These are phyloP conservation scores for Blastobotrys parvus DNA, from an alignment of 805 yeast genomes.

Conservation along the genomic window DNA sequence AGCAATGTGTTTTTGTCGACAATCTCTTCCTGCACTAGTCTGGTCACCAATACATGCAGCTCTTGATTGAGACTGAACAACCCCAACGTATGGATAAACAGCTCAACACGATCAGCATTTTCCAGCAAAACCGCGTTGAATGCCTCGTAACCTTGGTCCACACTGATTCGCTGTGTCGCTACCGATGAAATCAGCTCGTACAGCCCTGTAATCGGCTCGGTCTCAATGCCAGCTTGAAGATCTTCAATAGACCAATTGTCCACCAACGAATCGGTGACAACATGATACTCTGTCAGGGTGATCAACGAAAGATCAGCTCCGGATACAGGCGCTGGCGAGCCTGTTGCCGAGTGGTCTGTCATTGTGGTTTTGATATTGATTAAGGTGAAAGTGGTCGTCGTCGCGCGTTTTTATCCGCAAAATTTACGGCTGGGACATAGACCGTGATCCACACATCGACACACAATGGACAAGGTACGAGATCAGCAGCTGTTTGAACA, in stretches of 20 bases:
- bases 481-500: conserved; percentile 50
- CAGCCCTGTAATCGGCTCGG: conserved; percentile 7
- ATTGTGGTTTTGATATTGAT: no score
- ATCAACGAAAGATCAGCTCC: background rate
- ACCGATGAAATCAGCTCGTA: conserved; percentile 13
- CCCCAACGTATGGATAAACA: conserved; percentile 14
- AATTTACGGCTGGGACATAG: no score
- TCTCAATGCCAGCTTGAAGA: no score
- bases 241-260: background rate
- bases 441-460: no score
- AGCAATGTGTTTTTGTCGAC: conserved; percentile 18
- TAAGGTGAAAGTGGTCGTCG: no score
- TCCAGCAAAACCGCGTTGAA: conserved; percentile 4
- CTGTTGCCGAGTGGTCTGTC: no score
- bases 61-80: conserved; percentile 5
- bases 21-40: background rate
- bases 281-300: background rate
- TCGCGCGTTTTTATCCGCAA: no score
- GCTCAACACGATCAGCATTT: conserved; percentile 1
- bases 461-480: conserved; percentile 43
- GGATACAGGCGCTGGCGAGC: background rate
- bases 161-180: conserved; percentile 1
- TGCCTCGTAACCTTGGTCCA: conserved; percentile 6
- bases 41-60: background rate
- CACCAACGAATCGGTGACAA: background rate